These are phyloP conservation scores for Xenoacremonium recifei DNA, from an alignment of 2,329 filamentous ascomycete genomes.

Conservation along the genomic window DNA sequence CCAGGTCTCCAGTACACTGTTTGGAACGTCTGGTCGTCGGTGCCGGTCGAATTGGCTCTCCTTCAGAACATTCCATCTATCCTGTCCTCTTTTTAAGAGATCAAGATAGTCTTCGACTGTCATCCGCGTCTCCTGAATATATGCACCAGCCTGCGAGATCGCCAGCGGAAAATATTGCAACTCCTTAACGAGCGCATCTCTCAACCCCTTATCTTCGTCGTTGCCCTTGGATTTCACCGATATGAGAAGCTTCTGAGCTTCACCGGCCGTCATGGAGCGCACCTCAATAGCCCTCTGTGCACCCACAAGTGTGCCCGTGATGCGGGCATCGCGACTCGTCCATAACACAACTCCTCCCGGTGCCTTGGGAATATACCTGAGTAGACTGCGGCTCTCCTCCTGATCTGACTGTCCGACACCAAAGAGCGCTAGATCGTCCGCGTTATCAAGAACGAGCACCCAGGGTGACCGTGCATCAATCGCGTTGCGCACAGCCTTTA, in stretches of 20 bases:
- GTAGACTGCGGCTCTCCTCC: conserved; percentile 4
- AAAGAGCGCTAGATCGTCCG: conserved; percentile 30
- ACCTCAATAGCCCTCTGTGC: conserved; percentile 20
- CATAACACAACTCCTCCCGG: conserved; percentile 28
- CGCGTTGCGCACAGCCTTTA: conserved; percentile 9
- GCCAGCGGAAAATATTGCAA: conserved; percentile 30
- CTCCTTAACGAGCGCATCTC: conserved; percentile 15
- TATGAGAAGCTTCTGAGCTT: conserved; percentile 14
- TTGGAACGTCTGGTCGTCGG: conserved; percentile 24
- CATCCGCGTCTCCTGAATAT: conserved; percentile 27
- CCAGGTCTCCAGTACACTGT: conserved; percentile 35
- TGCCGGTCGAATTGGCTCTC: conserved; percentile 25
- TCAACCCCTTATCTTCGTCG: background rate
- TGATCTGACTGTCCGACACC: conserved; percentile 7
- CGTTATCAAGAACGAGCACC: conserved; percentile 35
- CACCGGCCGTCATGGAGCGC: conserved; percentile 16
- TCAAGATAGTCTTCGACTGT: conserved; percentile 24
- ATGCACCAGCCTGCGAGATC: conserved; percentile 31
- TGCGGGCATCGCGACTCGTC: conserved; percentile 31
- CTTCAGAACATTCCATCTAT: conserved; percentile 22
- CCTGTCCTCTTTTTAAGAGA: conserved; percentile 17
- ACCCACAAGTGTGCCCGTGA: conserved; percentile 25
- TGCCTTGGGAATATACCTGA: conserved; percentile 23
- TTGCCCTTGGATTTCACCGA: background rate
- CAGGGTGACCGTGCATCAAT: conserved; percentile 21